These are phyloP conservation scores for Croton laevigatus DNA, from an alignment of 441 rosid species.

Conservation along the genomic window DNA sequence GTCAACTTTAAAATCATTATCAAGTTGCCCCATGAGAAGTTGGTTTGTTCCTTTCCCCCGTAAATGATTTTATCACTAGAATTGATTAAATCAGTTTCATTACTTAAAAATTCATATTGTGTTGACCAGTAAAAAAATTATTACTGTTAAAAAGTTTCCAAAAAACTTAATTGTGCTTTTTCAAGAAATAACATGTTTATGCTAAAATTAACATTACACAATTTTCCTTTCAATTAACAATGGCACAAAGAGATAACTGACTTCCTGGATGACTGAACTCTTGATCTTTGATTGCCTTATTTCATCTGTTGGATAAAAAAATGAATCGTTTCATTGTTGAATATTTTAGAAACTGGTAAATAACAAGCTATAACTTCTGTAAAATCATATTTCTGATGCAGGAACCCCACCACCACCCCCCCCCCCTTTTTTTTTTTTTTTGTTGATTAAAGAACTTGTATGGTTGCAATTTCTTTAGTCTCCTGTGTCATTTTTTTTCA, in stretches of 20 bases:
- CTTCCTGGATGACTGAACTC: too few species aligned
- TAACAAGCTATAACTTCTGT: not conserved
- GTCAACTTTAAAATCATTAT: not conserved
- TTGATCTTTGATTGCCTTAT: not conserved
- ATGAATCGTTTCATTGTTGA: not conserved
- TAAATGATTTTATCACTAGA: not conserved
- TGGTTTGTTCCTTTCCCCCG: not conserved
- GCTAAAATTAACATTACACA: not conserved
- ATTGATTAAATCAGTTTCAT: not conserved
- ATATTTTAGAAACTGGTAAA: not conserved
- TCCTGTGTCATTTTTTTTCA: not conserved
- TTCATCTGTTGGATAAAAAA: not conserved
- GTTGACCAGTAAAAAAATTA: not conserved
- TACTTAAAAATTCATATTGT: not conserved
- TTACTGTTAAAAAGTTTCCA: not conserved
- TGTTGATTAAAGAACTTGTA: not conserved
- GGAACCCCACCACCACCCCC: not conserved
- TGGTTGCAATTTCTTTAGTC: not conserved
- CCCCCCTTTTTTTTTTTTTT: not conserved
- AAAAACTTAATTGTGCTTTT: not conserved
- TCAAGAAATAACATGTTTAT: not conserved
- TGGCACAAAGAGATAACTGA: not conserved
- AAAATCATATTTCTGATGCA: not conserved
- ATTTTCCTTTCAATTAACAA: not conserved
- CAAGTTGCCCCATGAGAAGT: not conserved